A percentile compares a stretch with the other conserved stretches of the same genome.
Conservation (phyloP, 1,139 yeast genomes). For the Geotrichum candidum region DNA sequence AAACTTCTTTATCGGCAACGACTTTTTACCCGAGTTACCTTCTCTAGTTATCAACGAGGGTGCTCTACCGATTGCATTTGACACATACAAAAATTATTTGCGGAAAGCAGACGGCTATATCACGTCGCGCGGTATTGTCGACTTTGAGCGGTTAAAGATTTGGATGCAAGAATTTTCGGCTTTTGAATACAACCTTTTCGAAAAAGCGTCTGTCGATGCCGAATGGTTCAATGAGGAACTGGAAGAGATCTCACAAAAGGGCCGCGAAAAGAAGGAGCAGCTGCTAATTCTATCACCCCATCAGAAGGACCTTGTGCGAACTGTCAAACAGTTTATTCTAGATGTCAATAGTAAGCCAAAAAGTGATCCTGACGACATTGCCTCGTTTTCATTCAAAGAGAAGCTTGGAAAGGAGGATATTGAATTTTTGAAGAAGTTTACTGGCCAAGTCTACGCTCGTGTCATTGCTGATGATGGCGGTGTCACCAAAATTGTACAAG, state of each 20-base stretch:
- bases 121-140: constrained; percentile 75
- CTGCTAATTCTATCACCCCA: constrained; percentile 58
- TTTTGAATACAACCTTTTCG: constrained; percentile 51
- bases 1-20: constrained; percentile 94
- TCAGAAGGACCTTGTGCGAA: constrained; percentile 46
- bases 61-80: constrained; percentile 84
- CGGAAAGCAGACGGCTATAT: constrained; percentile 75
- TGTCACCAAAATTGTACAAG: constrained; percentile 38
- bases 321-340: constrained; percentile 27
- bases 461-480: constrained; percentile 22
- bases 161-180: constrained; percentile 82
- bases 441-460: constrained; percentile 26
- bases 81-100: constrained; percentile 79
- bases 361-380: constrained; percentile 14
- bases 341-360: constrained; percentile 22
- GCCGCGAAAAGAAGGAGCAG: constrained; percentile 60
- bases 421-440: constrained; percentile 28
- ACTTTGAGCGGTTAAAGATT: constrained; percentile 59
- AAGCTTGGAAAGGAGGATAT: constrained; percentile 25
- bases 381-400: constrained; percentile 16
- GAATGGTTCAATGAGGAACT: constrained; percentile 88
- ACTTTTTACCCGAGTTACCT: constrained; percentile 96
- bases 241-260: constrained; percentile 69
- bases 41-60: constrained; percentile 91
- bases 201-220: constrained; percentile 67